Evolutionary conservation across 140 eudicot genomes (phyloP), one percentile per base, ranked within the genome.

Genomic region (Oenanthe javanica): DNA sequence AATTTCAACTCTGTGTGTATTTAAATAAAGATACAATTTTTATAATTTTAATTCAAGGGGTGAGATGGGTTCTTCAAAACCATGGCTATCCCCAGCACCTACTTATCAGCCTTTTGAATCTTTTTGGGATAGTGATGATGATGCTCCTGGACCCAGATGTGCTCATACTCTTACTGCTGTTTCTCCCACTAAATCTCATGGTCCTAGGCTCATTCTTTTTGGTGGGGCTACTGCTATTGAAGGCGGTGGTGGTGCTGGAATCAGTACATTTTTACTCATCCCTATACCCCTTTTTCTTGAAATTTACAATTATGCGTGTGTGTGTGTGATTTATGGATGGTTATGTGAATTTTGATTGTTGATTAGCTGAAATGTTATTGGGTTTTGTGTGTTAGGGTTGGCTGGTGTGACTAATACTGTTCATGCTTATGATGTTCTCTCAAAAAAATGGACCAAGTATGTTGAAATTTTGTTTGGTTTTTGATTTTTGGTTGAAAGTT

Each of bases 211-310:
- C 43, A 95, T 95, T 38, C 86, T 95, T 11, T 95, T 95, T 79
- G 97, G 99, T 38, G 99, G 99, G 80, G 99, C 99, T 79, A 92
- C 97, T 10, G 97, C 99, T 50, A 95, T 95, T 52, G 99, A 90
- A 80, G 97, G 97, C 38, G 98, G 98, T 77, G 88, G 86, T 2
- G 72, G 88, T 36, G 81, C 97, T 1, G 99, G 99, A 73, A 95
- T 95, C 80, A 50, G 99, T 94, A 86, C 55, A 47, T 66, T 46
- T 54, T 74, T 1, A 43, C 46, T 21, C 21, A 31, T 11, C 77
- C 57, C 16, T 67, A 12, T 78, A 7, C 5, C 1, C 31, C 38
- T 8, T 18, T 16, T 77, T 46, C 31, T 31, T 77, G 25, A 3
- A 6, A 40, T 61, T 61, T 61, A 8, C 23, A 9, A n/a, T n/a